Base-by-base conservation (phyloP, 768 basidiomycete genomes). In the Kwoniella europaea region DNA sequence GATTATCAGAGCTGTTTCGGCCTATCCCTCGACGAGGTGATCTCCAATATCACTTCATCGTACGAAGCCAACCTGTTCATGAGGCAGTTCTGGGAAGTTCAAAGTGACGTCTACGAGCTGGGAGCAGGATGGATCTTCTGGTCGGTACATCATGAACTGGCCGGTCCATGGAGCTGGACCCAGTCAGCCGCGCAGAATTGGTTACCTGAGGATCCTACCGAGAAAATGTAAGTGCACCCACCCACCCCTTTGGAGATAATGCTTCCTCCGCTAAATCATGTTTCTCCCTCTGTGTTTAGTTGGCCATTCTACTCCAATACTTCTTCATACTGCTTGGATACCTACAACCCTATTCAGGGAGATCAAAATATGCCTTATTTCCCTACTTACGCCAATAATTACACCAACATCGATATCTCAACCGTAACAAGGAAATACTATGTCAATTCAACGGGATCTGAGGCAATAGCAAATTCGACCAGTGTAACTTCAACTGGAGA, bases 31-130 rank as follows among this genome's bases (percentile, higher is more conserved):
- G 68, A 62, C n/a, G 65, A 72, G 15, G 63, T 68, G 22, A 72
- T 76, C 46, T 71, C 67, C 0, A 79, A 79, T 50, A 63, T 79
- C 27, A 73, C 73, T 2, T 67, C 73, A 24, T 69, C 73, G 29
- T 73, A 74, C 57, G 77, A 80, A n/a, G 68, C 70, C 7, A 74
- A 76, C 42, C n/a, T 74, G 27, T 80, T 80, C 63, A 67, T 76
- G 52, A 70, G 79, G 15, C 75, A 73, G 50, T 80, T 80, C 59
- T 80, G 79, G 79, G 79, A 80, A 65, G 74, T 78, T n/a, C 79
- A 80, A 60, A 50, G 55, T 41, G 67, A 78, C 55, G 79, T 74
- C 13, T 80, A 78, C 50, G 77, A 80, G 43, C 60, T 74, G n/a
- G 72, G 69, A 27, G 76, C 79, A 16, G 79, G 79, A 12, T 80